Percentiles rank a stretch among this genome's conserved stretches.
These are phyloP conservation scores for Saturnispora quitensis DNA, from an alignment of 805 yeast genomes.

Conservation along the genomic window DNA sequence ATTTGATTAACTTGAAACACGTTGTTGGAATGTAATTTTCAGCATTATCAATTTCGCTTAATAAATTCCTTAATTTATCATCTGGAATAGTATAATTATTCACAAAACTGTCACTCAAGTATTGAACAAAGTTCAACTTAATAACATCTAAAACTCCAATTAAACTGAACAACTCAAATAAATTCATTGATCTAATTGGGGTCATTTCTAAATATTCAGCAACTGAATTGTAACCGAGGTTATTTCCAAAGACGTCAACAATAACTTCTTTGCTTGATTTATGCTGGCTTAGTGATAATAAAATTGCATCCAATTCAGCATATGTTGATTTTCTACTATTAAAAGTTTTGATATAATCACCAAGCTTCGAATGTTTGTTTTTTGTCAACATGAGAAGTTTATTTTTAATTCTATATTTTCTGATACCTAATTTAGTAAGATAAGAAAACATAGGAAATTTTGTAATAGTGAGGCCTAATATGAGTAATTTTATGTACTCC, in stretches of 20 bases:
- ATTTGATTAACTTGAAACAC: slow-evolving; percentile 22
- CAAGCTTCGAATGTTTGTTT: neutral
- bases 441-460: slow-evolving; percentile 9
- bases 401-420: neutral
- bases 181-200: slow-evolving; percentile 16
- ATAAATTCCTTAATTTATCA: neutral
- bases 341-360: slow-evolving; percentile 14
- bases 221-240: slow-evolving; percentile 16
- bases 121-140: slow-evolving; percentile 7
- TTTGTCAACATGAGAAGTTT: neutral
- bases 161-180: slow-evolving; percentile 20
- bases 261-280: slow-evolving; percentile 9
- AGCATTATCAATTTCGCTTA: slow-evolving; percentile 3
- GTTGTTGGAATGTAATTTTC: slow-evolving; percentile 18
- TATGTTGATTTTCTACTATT: slow-evolving; percentile 15
- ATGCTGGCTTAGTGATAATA: slow-evolving; percentile 9
- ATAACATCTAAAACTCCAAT: slow-evolving; percentile 20
- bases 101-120: slow-evolving; percentile 3
- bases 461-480: slow-evolving; percentile 15
- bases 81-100: slow-evolving; percentile 4
- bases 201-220: slow-evolving; percentile 21
- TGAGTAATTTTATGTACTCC: slow-evolving; percentile 19
- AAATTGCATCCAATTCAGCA: slow-evolving; percentile 17
- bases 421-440: neutral
- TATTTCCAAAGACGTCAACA: slow-evolving; percentile 3